Evolutionary conservation across 805 yeast species (phyloP).

Genomic region (Metschnikowia picachoensis): DNA sequence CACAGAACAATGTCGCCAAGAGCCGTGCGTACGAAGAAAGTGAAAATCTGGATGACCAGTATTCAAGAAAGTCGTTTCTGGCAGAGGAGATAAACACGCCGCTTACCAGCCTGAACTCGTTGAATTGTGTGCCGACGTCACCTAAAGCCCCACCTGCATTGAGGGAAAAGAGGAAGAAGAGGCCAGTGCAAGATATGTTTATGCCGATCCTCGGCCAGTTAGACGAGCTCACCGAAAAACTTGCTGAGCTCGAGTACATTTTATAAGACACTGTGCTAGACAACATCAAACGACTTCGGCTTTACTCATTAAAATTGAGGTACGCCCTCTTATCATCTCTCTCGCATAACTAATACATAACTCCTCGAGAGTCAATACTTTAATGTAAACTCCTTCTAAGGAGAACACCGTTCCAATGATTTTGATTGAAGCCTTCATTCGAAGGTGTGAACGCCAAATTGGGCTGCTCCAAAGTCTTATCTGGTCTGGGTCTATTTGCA

Average conservation of each 20-base stretch:
- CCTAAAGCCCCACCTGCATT: conserved; percentile 2
- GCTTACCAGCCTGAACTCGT: conserved; percentile 34
- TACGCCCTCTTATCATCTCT: no score
- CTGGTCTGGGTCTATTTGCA: no score
- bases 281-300: background rate
- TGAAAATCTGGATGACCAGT: conserved; percentile 5
- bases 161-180: conserved; percentile 21
- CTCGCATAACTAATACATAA: no score
- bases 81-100: conserved; percentile 28
- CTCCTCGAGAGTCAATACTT: no score
- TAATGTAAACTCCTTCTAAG: no score
- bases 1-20: background rate
- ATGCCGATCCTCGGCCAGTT: conserved; percentile 52
- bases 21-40: background rate
- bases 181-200: conserved; percentile 50
- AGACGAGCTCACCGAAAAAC: conserved; percentile 40
- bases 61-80: conserved; percentile 6
- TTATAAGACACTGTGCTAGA: background rate
- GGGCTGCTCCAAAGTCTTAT: no score
- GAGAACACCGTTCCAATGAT: no score
- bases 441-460: no score
- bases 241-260: conserved; percentile 33
- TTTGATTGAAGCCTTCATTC: no score
- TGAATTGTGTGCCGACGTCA: conserved; percentile 14
- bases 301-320: no score